Base-by-base conservation (phyloP, 2,329 filamentous ascomycete species). In the Pyricularia grisea region DNA sequence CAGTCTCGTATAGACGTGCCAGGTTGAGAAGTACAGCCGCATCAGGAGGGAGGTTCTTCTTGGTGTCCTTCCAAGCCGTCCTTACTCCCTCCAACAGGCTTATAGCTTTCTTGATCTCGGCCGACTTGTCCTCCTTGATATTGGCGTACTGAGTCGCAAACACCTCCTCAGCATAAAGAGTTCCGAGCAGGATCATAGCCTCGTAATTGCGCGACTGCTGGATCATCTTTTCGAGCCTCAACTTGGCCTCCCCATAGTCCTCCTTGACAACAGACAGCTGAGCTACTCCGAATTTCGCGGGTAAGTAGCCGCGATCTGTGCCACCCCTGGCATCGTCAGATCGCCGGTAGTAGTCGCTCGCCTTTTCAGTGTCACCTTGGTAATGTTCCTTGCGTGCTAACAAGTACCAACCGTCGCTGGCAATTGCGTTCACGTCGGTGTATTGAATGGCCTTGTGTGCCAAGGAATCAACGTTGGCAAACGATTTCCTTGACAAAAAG, bases 371-470 rank as follows among this genome's bases (percentile, higher is more conserved):
- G 70, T 97, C 89, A 61, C 91, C 90, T 70, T 88, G 87, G 73
- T 93, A 92, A 76, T 99, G 95, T 72, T 94, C 92, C 77, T 97
- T 97, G 71, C 94, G 87, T 31, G 93, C 95, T 60, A 98, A 87
- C 10, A 98, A 81, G 79, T 97, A 99, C 94, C 94, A 98, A 50
- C 95, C 96, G 77, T 99, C 96, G 79, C 94, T 97, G 28, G 94
- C 94, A 77, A 98, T 93, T 3, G 94, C 92, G 77, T 97, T 97
- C 73, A 98, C 92, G 76, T 99, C 95, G 2, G 95, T 98, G 74
- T 92, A 90, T 75, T 97, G 93, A 71, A 99, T 97, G 7, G 95
- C 94, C 78, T 95, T 95, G 77, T 94, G 91, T 9, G 94, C 92
- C 23, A 99, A 84, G 25, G 89, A 89, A 73, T 98, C 93, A 11